phyloP scores from a whole-genome alignment of 768 basidiomycete species.

The Psilocybe sp. region DNA sequence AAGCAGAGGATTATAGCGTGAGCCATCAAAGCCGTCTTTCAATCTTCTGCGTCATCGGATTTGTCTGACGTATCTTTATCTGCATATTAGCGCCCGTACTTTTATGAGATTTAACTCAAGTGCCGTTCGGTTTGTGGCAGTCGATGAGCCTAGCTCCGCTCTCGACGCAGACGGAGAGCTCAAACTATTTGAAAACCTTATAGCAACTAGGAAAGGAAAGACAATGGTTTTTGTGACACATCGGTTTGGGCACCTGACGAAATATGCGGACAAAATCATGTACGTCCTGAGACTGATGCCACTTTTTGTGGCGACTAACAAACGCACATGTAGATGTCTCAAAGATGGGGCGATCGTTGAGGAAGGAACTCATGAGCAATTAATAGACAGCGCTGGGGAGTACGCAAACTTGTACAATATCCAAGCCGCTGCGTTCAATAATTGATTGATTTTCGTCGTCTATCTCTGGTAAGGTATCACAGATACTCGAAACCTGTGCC shows the following conservation, averaged over 20 bases:
- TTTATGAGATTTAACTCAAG: constrained; percentile 37
- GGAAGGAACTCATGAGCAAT: not conserved
- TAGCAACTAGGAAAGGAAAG: constrained; percentile 35
- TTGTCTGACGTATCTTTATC: not conserved
- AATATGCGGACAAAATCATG: constrained; percentile 49
- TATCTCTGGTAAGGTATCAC: too few relatives aligned
- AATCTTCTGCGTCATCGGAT: not conserved
- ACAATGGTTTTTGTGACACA: constrained; percentile 57
- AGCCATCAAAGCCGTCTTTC: constrained; percentile 17
- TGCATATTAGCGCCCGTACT: constrained; percentile 33
- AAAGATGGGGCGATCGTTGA: not conserved
- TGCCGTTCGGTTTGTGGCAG: constrained; percentile 41
- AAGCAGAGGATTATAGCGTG: constrained; percentile 48
- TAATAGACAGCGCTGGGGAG: not conserved
- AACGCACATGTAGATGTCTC: not conserved
- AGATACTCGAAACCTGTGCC: too few relatives aligned
- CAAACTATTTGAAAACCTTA: constrained; percentile 38
- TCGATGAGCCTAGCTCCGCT: constrained; percentile 57
- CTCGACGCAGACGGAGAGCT: constrained; percentile 53
- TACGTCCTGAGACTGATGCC: constrained; percentile 21
- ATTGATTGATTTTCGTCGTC: too few relatives aligned
- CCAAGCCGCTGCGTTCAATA: not conserved
- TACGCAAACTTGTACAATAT: not conserved
- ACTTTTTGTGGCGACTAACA: too few relatives aligned
- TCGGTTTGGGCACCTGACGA: constrained; percentile 44